phyloP scores from a whole-genome alignment of 2,329 filamentous ascomycete genomes.

The Coniochaeta sp. region DNA sequence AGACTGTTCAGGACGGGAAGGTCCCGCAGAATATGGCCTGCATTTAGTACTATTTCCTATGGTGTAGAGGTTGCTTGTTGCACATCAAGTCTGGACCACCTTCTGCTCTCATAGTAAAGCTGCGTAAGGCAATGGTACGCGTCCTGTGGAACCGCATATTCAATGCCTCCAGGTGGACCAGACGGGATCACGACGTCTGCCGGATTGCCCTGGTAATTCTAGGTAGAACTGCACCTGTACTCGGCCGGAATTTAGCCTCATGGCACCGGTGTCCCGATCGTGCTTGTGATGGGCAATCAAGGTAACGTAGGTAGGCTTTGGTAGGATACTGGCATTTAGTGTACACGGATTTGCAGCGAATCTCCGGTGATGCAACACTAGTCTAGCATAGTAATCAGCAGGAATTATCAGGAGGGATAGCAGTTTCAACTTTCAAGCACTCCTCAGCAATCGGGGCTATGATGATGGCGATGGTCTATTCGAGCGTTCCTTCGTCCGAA shows the following conservation, averaged over 20 bases:
- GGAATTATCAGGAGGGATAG: background rate
- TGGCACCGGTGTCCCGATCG: background rate
- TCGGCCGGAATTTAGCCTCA: background rate
- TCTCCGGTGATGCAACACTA: background rate
- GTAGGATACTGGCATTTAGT: background rate
- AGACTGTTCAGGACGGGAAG: background rate
- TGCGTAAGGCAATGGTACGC: background rate
- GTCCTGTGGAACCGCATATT: background rate
- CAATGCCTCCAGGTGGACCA: background rate
- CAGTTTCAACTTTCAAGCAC: background rate
- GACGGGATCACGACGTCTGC: too few relatives aligned
- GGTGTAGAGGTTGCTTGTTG: background rate
- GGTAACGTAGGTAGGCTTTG: too few relatives aligned
- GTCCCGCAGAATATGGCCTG: background rate
- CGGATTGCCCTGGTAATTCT: background rate
- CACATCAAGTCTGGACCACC: too few relatives aligned
- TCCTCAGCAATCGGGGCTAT: background rate
- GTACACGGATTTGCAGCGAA: background rate
- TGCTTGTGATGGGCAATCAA: too few relatives aligned
- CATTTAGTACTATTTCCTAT: too few relatives aligned
- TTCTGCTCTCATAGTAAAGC: background rate
- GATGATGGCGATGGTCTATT: background rate
- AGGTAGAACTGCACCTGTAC: background rate
- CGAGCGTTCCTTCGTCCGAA: background rate
- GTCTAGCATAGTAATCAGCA: too few relatives aligned